A percentile compares a stretch with the other conserved stretches of the same genome.
phyloP scores from a whole-genome alignment of 306 rosid species.

The Dalbergia cultrata region DNA sequence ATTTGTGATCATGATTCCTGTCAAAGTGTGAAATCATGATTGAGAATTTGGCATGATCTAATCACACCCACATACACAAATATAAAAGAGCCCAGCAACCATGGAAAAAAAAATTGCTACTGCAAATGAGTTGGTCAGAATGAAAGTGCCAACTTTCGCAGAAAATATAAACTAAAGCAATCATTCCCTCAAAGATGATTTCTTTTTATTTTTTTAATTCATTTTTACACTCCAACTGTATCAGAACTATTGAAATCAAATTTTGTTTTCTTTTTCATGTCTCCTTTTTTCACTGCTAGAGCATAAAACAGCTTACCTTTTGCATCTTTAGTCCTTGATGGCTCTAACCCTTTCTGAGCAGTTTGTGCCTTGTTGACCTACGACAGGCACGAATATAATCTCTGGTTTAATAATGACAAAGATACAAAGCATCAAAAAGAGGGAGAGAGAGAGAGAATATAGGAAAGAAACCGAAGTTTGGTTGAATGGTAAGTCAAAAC shows the following conservation, averaged over 20 bases:
- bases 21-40: constrained; percentile 12
- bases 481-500: constrained; percentile 46
- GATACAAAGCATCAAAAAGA: constrained; percentile 1
- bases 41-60: constrained; percentile 15
- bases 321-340: constrained; percentile 81
- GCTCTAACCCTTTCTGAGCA: constrained; percentile 84
- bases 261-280: not conserved
- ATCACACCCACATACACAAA: not conserved
- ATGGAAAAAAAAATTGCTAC: not conserved
- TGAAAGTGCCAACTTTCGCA: not conserved
- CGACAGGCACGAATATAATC: constrained; percentile 42
- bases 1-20: not conserved
- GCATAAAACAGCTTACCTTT: constrained; percentile 66
- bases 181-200: constrained; percentile 4
- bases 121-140: not conserved
- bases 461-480: not conserved
- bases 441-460: not conserved
- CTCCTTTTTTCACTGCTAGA: constrained; percentile 9
- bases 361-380: constrained; percentile 96
- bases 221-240: not conserved
- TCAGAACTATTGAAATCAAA: not conserved
- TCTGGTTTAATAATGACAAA: constrained; percentile 8
- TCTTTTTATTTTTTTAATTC: not conserved
- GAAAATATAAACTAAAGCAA: not conserved
- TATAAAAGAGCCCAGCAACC: not conserved